phyloP scores from a whole-genome alignment of 441 rosid genomes.

The Euphorbia corollata region DNA sequence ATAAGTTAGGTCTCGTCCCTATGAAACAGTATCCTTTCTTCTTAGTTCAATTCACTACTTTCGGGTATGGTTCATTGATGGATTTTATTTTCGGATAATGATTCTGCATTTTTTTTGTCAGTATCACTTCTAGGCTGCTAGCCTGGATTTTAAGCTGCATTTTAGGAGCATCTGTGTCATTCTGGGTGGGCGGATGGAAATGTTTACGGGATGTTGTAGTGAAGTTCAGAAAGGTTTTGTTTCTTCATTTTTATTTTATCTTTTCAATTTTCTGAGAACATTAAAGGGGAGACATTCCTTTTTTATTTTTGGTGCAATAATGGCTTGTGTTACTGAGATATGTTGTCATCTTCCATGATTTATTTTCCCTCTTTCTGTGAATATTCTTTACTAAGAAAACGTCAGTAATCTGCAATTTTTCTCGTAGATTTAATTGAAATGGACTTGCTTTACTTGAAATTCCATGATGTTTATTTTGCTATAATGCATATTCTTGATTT shows the following conservation, averaged over 20 bases:
- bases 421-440: neutral
- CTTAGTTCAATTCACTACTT: conserved; percentile 70
- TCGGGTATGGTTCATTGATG: conserved; percentile 40
- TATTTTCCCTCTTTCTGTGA: neutral
- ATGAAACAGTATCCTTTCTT: conserved; percentile 81
- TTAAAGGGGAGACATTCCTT: neutral
- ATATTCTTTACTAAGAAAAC: neutral
- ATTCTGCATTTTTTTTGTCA: conserved; percentile 29
- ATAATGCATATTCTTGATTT: neutral
- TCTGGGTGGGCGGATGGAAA: conserved; percentile 94
- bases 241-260: conserved; percentile 5
- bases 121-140: conserved; percentile 74
- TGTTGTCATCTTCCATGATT: neutral
- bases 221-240: conserved; percentile 68
- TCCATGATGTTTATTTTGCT: neutral
- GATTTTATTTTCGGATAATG: conserved; percentile 12
- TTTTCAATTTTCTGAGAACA: conserved; percentile 17
- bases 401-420: neutral
- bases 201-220: conserved; percentile 73
- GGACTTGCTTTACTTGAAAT: neutral
- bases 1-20: conserved; percentile 91
- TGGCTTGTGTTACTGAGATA: neutral
- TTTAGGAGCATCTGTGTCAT: conserved; percentile 70
- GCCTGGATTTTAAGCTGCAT: conserved; percentile 81
- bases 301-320: neutral